Base-by-base conservation (phyloP, 352 stramenopile genomes). In the Phytophthora cactorum region DNA sequence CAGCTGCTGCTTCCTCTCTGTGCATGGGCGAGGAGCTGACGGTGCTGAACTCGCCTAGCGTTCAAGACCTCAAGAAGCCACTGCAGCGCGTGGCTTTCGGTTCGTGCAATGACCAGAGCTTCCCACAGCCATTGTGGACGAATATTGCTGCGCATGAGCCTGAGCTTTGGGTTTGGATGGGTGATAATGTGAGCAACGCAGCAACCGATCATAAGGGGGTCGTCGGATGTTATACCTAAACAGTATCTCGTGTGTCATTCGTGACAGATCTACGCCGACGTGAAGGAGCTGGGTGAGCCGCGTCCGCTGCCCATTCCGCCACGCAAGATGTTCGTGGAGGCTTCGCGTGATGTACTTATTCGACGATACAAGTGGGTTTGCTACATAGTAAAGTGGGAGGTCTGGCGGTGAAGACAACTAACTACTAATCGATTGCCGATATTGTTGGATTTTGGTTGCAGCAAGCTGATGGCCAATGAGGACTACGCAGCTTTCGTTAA, bases 41-140 rank as follows among this genome's bases (percentile, higher is more conserved):
- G 17, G 31, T 58, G 11, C 17, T 51, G 1, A 59, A 56, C 7
- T 54, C 43, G 28, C 69, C 78, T 25, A 74, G 66, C 31, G 64
- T 89, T 17, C 53, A 84, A 54, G 77, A 88, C 66, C 75, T 92
- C 59, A 65, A 72, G 46, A 32, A 68, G 41, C 77, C 84, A 38
- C 77, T 92, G 27, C 43, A 74, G 28, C 80, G 72, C 53, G 72
- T 96, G 46, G 85, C 78, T 29, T 96, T 96, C 69, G 88, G 86
- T 41, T 96, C 88, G 11, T 96, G 88, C 82, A 96, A 93, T 51
- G 86, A 96, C 52, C 88, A 96, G 73, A 89, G 84, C 74, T 89
- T 93, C 52, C 72, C 77, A 34, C 86, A 96, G 70, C 86, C 87
- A 29, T 74, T 96, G 62, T 96, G 88, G 88, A 32, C 62, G 8